A percentile compares a stretch with the other conserved stretches of the same genome.
Evolutionary conservation across 176 grass and related monocot species (phyloP).

Genomic region (Musa schizocarpa): DNA sequence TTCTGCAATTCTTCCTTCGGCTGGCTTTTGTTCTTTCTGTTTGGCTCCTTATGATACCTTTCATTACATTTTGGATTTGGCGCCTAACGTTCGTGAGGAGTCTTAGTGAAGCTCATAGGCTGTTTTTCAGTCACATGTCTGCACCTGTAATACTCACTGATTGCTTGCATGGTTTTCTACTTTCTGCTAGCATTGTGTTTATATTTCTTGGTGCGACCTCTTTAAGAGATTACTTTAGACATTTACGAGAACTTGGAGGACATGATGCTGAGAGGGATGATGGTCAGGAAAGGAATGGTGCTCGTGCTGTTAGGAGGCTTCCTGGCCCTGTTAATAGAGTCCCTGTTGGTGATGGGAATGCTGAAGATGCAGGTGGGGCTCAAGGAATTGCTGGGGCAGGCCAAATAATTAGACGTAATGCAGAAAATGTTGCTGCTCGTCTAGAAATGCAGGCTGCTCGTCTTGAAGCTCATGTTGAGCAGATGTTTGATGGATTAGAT

Average conservation of each 20-base stretch:
- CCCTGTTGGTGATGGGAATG: constrained; percentile 50
- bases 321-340: constrained; percentile 65
- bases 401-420: constrained; percentile 90
- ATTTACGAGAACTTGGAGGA: constrained; percentile 82
- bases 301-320: constrained; percentile 83
- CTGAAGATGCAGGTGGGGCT: constrained; percentile 57
- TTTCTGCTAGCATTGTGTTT: constrained; percentile 94
- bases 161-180: constrained; percentile 90
- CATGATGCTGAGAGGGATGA: constrained; percentile 60
- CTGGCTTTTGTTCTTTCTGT: constrained; percentile 96
- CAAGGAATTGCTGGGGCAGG: constrained; percentile 71
- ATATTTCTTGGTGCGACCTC: constrained; percentile 99
- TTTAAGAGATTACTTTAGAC: constrained; percentile 93
- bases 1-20: constrained; percentile 87
- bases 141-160: constrained; percentile 86
- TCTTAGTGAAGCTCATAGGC: constrained; percentile 78
- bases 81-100: constrained; percentile 85
- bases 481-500: constrained; percentile 97
- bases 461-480: constrained; percentile 94
- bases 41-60: constrained; percentile 99
- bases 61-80: constrained; percentile 99
- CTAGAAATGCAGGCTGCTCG: constrained; percentile 53
- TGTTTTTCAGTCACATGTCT: constrained; percentile 87
- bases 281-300: constrained; percentile 78
- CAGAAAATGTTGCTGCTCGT: constrained; percentile 93